Percentiles rank a stretch among this genome's conserved stretches.
Conservation (phyloP, 2,329 filamentous ascomycete genomes). For the Fusarium duplospermum region DNA sequence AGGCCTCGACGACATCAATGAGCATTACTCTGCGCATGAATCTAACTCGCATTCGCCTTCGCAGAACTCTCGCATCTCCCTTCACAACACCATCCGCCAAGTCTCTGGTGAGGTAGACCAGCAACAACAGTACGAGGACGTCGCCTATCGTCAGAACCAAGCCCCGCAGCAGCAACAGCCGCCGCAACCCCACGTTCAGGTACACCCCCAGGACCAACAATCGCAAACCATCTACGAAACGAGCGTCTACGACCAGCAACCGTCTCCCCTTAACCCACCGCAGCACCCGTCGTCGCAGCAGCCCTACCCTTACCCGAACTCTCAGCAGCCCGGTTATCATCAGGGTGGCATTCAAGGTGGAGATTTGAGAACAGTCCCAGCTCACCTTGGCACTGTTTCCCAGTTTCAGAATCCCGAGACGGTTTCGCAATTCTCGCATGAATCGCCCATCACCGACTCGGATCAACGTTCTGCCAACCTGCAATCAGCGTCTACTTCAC, state of each 20-base stretch:
- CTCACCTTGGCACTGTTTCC: conserved; percentile 48
- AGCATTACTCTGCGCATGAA: conserved; percentile 51
- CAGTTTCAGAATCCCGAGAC: conserved; percentile 66
- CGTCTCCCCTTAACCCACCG: conserved; percentile 37
- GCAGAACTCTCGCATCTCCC: conserved; percentile 54
- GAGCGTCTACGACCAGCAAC: conserved; percentile 54
- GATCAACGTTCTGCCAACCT: conserved; percentile 56
- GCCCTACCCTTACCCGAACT: conserved; percentile 42
- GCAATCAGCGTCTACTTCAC: conserved; percentile 58
- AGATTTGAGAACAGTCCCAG: conserved; percentile 50
- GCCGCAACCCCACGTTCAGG: conserved; percentile 38
- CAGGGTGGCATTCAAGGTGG: conserved; percentile 49
- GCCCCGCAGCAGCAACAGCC: conserved; percentile 42
- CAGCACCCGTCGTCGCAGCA: conserved; percentile 33
- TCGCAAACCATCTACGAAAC: conserved; percentile 50
- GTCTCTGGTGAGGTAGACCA: conserved; percentile 58
- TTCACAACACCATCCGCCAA: conserved; percentile 59
- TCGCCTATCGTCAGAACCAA: conserved; percentile 53
- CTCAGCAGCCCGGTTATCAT: conserved; percentile 47
- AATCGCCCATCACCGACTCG: conserved; percentile 65
- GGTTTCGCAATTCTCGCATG: conserved; percentile 71
- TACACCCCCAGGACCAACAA: conserved; percentile 42
- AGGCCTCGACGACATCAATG: conserved; percentile 55
- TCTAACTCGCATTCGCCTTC: conserved; percentile 54
- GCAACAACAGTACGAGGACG: conserved; percentile 58